Base-by-base conservation (phyloP, 2,329 filamentous ascomycete genomes). In the Acrocalymma vagum region DNA sequence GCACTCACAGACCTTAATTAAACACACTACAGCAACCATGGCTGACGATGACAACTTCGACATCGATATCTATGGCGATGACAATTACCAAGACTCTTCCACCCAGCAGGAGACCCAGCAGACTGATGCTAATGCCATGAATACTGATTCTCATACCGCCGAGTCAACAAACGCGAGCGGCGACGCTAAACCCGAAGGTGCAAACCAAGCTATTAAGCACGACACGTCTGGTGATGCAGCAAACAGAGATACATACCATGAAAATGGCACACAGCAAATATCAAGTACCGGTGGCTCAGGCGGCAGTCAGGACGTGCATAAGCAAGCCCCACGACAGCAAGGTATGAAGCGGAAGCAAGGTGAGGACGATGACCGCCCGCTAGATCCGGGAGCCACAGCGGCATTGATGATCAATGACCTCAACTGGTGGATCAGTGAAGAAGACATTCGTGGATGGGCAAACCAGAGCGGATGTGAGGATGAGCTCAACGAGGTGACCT, bases 391-490 rank as follows among this genome's bases (percentile, higher is more conserved):
- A 48, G 84, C 84, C 3, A 84, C 81, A 5, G 77, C 84, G 16
- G 91, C 92, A 0, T 73, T 97, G 20, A 84, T 95, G 68, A 83
- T 97, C 38, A 92, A 90, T 3, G 94, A 97, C 33, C 77, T 99
- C 8, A 88, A 89, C 69, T 99, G 94, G 94, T 97, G 93, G 93
- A 92, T 86, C 20, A 70, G 64, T 3, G 94, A 99, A 65, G 94
- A 99, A 63, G 91, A 97, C 58, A 83, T 99, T 41, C 87, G 94
- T 37, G 88, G 87, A 34, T 96, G 91, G 89, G 79, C 88, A 16
- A 84, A 85, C 53, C 81, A 88, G 52, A 89, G 87, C n/a, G 82
- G 81, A 2, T 89, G 84, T 55, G 94, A 97, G 68, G 81, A 86
- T 29, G 90, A 96, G 61, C 75, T 97, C 13, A 91, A 89, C 60